Conservation (phyloP, 257 asterid genomes). For the Prunella vulgaris region DNA sequence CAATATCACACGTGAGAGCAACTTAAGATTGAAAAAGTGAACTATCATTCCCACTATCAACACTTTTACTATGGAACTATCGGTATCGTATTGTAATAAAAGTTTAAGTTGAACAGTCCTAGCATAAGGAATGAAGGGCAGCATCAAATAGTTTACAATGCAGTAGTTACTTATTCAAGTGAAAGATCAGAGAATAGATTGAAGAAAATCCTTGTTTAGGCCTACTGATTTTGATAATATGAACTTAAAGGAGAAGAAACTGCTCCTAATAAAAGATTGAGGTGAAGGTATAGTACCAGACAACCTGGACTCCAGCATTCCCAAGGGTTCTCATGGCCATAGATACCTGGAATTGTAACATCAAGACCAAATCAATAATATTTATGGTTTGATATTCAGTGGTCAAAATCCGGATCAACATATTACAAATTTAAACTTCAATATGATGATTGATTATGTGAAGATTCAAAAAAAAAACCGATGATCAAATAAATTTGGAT, state of each 20-base stretch:
- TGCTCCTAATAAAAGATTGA: not conserved
- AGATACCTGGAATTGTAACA: slow-evolving; percentile 60
- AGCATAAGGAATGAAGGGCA: too few species aligned
- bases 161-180: not conserved
- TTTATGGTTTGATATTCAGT: slow-evolving; percentile 9
- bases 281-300: slow-evolving; percentile 50
- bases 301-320: slow-evolving; percentile 72
- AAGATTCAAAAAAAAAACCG: slow-evolving; percentile 9
- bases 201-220: not conserved
- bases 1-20: slow-evolving; percentile 4
- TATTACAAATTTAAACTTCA: not conserved
- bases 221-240: not conserved
- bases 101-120: too few species aligned
- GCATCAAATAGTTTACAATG: not conserved
- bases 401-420: not conserved
- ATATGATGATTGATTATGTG: slow-evolving; percentile 4
- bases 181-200: not conserved
- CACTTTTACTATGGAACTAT: not conserved
- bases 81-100: not conserved
- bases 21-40: not conserved
- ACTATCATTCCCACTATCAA: not conserved
- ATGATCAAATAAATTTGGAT: not conserved
- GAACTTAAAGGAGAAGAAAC: not conserved
- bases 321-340: slow-evolving; percentile 94
- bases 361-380: slow-evolving; percentile 3